phyloP scores from a whole-genome alignment of 2,329 filamentous ascomycete species.

The Fusarium setosum region DNA sequence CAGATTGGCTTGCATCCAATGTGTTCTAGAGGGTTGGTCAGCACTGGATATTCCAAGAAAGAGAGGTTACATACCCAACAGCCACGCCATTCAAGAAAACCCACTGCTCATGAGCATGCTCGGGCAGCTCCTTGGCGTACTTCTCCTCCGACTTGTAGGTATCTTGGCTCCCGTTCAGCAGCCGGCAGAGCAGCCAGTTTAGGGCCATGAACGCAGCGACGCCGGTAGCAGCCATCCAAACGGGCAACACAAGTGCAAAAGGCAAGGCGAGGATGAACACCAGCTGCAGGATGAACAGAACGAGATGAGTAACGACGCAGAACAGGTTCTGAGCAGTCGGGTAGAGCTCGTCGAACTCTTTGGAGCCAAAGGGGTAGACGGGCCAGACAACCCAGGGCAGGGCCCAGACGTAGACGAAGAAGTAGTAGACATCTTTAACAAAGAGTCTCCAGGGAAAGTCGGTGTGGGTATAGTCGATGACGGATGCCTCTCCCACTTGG shows the following conservation, averaged over 20 bases:
- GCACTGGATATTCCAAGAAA: neutral
- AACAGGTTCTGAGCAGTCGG: conserved; percentile 66
- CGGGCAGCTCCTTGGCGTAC: conserved; percentile 59
- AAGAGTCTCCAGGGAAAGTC: conserved; percentile 64
- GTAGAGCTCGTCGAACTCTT: conserved; percentile 72
- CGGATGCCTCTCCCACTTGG: conserved; percentile 66
- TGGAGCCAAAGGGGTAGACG: conserved; percentile 62
- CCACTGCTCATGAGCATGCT: conserved; percentile 76
- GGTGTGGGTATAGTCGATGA: conserved; percentile 72
- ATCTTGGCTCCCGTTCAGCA: conserved; percentile 62
- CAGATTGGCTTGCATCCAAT: conserved; percentile 78
- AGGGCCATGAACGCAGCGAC: conserved; percentile 58
- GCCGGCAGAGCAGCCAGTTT: conserved; percentile 62
- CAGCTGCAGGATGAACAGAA: conserved; percentile 70
- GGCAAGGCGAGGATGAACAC: conserved; percentile 70
- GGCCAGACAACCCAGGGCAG: conserved; percentile 73
- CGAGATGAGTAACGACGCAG: conserved; percentile 66
- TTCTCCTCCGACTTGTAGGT: conserved; percentile 64
- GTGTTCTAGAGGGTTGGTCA: conserved; percentile 53
- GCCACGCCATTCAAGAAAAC: conserved; percentile 83
- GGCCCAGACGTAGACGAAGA: conserved; percentile 65
- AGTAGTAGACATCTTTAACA: conserved; percentile 64
- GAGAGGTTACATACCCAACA: conserved; percentile 59
- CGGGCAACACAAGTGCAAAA: conserved; percentile 57
- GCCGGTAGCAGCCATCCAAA: conserved; percentile 58